phyloP scores from a whole-genome alignment of 192 early-diverging fungal genomes.

The Coemansia sp. region DNA sequence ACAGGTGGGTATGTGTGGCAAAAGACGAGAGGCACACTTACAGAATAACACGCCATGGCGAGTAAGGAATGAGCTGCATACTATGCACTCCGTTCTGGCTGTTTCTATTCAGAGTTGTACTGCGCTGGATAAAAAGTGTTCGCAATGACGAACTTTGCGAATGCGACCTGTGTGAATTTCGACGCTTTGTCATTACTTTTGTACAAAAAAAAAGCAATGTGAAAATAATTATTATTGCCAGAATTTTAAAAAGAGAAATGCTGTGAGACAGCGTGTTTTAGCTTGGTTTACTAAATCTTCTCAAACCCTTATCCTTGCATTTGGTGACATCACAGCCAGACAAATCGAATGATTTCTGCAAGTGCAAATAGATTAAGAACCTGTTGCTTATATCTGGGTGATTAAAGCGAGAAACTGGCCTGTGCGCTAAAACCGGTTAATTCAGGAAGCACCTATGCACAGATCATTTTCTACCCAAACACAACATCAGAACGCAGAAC shows the following conservation, averaged over 20 bases:
- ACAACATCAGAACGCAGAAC: slow-evolving; percentile 62
- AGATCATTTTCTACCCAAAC: slow-evolving; percentile 26
- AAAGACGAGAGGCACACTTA: slow-evolving; percentile 13
- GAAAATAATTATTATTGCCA: neutral
- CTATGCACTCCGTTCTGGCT: slow-evolving; percentile 4
- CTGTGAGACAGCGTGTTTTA: neutral
- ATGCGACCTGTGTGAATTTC: slow-evolving; percentile 18
- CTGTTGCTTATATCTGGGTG: too few relatives aligned
- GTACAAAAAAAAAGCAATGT: neutral
- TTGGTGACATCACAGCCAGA: neutral
- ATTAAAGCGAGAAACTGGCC: neutral
- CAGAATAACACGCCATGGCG: slow-evolving; percentile 51
- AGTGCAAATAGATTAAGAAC: too few relatives aligned
- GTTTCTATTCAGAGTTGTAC: neutral
- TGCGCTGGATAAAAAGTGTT: neutral
- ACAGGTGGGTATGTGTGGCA: neutral
- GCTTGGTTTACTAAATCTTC: too few relatives aligned
- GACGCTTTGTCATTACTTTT: neutral
- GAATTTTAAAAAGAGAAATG: neutral
- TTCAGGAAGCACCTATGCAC: too few relatives aligned
- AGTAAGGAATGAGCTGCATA: slow-evolving; percentile 50
- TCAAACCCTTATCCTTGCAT: neutral
- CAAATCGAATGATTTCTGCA: slow-evolving; percentile 2
- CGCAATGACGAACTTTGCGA: slow-evolving; percentile 19
- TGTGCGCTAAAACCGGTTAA: neutral